Evolutionary conservation across 257 asterid species (phyloP), one percentile per base, ranked within the genome.

Genomic region (Fraxinus cuspidata): DNA sequence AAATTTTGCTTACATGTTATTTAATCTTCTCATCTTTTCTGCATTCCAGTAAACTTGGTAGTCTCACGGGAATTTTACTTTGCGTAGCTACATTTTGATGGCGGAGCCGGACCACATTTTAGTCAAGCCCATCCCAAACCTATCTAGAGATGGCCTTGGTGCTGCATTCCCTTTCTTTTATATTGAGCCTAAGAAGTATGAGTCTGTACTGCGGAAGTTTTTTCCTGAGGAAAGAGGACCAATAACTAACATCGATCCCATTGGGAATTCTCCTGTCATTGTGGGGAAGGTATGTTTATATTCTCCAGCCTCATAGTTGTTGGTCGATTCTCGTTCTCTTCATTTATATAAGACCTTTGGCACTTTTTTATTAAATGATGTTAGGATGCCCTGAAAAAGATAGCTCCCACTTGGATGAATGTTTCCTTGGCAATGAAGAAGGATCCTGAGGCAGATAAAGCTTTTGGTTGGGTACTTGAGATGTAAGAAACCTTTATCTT

Each of bases 381-480:
- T 69, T 70, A 94, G 98, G 93, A 88, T n/a, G 84, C 88, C 78
- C 84, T 93, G 67, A 84, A 81, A 81, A 90, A 87, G 85, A 93
- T 95, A 51, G 98, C 99, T 81, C 97, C 98, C 1, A 90, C 98
- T 70, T 93, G 99, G 99, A 96, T 96, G 99, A 92, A 96, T 81
- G 90, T 96, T 77, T 96, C 99, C 15, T 81, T 96, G 79, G 93
- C 94, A 37, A 93, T 96, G 99, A 96, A 93, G 89, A 91, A 90
- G 86, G 98, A 96, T 83, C 94, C 96, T 5, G 94, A 90, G 82
- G 82, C 97, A 47, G 99, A 96, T 84, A 96, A 93, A 81, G 88
- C 93, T 74, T 96, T 96, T 82, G 99, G 99, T 74, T 96, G 99
- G 98, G 99, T 95, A 65, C 98, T 95, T 71, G 99, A 95, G 89